Evolutionary conservation across 352 stramenopile genomes (phyloP).

Genomic region (Phytopythium aichiense): DNA sequence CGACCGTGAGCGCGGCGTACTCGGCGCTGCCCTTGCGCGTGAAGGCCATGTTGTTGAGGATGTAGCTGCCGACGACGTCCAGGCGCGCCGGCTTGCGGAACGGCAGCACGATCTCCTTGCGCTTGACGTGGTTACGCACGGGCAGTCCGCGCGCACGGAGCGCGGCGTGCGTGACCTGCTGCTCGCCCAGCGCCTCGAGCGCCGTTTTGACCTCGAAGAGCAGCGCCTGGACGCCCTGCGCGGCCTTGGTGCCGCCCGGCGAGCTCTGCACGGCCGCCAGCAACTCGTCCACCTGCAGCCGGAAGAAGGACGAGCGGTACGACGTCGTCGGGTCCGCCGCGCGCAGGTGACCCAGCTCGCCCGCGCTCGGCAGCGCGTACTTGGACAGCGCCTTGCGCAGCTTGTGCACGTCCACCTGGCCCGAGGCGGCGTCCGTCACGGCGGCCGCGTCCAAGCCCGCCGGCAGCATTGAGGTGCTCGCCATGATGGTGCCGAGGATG

Average conservation of each 20-base stretch:
- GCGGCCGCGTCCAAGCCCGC: constrained; percentile 8
- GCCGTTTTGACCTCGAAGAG: constrained; percentile 83
- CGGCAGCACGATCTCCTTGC: constrained; percentile 83
- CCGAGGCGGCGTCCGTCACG: constrained; percentile 3
- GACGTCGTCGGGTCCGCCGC: constrained; percentile 70
- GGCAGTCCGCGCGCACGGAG: constrained; percentile 51
- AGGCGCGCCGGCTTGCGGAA: constrained; percentile 73
- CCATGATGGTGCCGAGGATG: constrained; percentile 4
- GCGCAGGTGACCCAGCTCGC: constrained; percentile 76
- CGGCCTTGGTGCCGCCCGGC: constrained; percentile 34
- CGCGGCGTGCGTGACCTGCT: constrained; percentile 74
- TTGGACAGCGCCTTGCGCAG: constrained; percentile 78
- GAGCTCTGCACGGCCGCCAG: constrained; percentile 64
- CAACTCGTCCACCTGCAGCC: constrained; percentile 84
- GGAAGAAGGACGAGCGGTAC: constrained; percentile 81
- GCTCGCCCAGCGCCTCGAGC: constrained; percentile 49
- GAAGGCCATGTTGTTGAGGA: constrained; percentile 79
- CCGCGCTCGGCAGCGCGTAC: constrained; percentile 87
- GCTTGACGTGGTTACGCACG: constrained; percentile 71
- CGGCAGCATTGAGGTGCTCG: constrained; percentile 8
- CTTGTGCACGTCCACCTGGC: constrained; percentile 38
- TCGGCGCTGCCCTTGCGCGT: constrained; percentile 40
- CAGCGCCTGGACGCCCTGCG: constrained; percentile 51
- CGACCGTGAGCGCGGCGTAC: constrained; percentile 63
- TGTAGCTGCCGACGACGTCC: constrained; percentile 86